Evolutionary conservation across 176 grass and related monocot species (phyloP).

Genomic region (Urochloa ruziziensis): DNA sequence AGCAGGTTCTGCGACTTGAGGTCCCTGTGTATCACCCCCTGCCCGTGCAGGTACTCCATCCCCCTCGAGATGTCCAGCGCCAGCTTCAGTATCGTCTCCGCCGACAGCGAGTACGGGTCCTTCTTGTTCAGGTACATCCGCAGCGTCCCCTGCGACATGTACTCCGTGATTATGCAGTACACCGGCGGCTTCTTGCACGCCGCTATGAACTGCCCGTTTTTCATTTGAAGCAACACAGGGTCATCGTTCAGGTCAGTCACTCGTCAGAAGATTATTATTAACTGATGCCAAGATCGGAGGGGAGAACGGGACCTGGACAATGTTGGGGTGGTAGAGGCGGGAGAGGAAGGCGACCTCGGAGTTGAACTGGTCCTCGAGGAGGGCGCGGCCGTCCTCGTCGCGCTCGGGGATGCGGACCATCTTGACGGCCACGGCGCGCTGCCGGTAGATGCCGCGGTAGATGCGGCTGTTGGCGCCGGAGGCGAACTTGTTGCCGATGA

Average conservation of each 20-base stretch:
- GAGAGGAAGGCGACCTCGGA: slow-evolving; percentile 92
- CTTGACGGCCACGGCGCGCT: slow-evolving; percentile 89
- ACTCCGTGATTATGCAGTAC: slow-evolving; percentile 98
- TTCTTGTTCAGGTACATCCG: slow-evolving; percentile 99
- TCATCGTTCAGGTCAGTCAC: too few species aligned
- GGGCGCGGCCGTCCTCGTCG: slow-evolving; percentile 64
- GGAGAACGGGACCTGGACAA: slow-evolving; percentile 97
- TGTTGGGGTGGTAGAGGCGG: slow-evolving; percentile 88
- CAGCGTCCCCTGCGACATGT: slow-evolving; percentile 99
- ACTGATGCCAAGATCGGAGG: too few species aligned
- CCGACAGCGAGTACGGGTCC: slow-evolving; percentile 86
- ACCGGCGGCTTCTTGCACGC: slow-evolving; percentile 95
- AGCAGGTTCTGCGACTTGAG: slow-evolving; percentile 98
- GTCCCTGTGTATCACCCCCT: slow-evolving; percentile 95
- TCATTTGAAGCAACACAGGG: too few species aligned
- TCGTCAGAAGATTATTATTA: too few species aligned
- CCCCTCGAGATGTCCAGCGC: slow-evolving; percentile 92
- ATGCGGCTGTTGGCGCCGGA: slow-evolving; percentile 95
- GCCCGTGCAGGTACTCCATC: slow-evolving; percentile 94
- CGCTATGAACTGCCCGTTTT: slow-evolving; percentile 70
- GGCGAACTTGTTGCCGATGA: slow-evolving; percentile 97
- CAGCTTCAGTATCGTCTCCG: slow-evolving; percentile 80
- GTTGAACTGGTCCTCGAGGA: slow-evolving; percentile 91
- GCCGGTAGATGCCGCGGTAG: slow-evolving; percentile 95
- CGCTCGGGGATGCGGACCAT: slow-evolving; percentile 96